Evolutionary conservation across 1,139 yeast genomes (phyloP), one percentile per base, ranked within the genome.

Genomic region (Trichomonascaceae sp.): DNA sequence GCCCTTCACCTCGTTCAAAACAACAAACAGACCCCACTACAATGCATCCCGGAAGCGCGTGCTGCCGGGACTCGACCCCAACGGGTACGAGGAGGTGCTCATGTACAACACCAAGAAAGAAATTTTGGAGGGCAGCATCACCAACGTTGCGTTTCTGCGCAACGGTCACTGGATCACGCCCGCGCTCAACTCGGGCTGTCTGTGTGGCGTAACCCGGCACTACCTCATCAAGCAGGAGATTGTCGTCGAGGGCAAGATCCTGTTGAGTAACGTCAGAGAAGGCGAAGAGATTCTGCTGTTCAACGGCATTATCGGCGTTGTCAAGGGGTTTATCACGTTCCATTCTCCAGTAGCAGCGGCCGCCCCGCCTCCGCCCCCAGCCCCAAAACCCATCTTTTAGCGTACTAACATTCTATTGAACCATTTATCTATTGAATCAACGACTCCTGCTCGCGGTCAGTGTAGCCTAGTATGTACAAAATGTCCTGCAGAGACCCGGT

Each of bases 1-100:
- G 0, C 82, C 87, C 2, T 82, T 79, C 53, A 84, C 95, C 0
- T 77, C 93, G 2, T 80, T 87, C 60, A 89, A 89, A 52, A 89
- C 97, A 0, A 82, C 96, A 0, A 59, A 64, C 23, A 64, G 98
- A 41, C 62, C 62, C 2, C 72, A 65, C 33, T 87, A 87, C 52
- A 66, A 62, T 29, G 62, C 52, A 2, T 78, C 95, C 0, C 61
- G 97, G 37, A 53, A 53, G 2, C 59, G 79, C 35, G 41, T 52
- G 43, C 37, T 54, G 13, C 48, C 49, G 18, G 30, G 29, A 14
- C 20, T 20, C n/a, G 16, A 31, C 6, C 6, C 23, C 23, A 35
- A 37, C 26, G 40, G 38, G 5, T 29, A 30, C 17, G 43, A 74
- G 37, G 98, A 89, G 51, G 93, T 85, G 1, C 45, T 89, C 11